A percentile compares a stretch with the other conserved stretches of the same genome.
phyloP scores from a whole-genome alignment of 257 asterid genomes.

The Datura wrightii region DNA sequence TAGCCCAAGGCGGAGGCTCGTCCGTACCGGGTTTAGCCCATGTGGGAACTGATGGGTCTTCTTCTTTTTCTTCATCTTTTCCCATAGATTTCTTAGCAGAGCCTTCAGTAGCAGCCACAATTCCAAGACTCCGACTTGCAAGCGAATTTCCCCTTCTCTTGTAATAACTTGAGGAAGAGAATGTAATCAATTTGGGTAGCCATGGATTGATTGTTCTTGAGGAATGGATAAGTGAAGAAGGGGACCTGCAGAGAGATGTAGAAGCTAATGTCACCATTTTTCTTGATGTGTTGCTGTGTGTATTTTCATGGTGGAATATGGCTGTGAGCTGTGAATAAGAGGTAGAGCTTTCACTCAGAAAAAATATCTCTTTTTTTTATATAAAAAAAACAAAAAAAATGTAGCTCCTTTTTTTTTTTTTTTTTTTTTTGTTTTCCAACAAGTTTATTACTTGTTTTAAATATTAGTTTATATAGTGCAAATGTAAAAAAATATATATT shows the following conservation, averaged over 20 bases:
- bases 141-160: conserved; percentile 35
- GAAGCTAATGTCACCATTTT: conserved; percentile 39
- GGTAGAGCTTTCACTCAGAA: not conserved
- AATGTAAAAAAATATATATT: no score
- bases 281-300: not conserved
- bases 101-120: conserved; percentile 54
- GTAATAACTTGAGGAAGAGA: conserved; percentile 30
- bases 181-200: conserved; percentile 36
- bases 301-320: conserved; percentile 22
- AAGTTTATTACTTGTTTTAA: no score
- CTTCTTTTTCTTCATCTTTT: conserved; percentile 38
- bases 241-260: conserved; percentile 37
- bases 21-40: conserved; percentile 89
- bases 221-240: conserved; percentile 35
- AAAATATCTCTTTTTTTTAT: not conserved
- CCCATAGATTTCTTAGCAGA: conserved; percentile 59
- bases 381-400: not conserved
- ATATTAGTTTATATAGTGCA: no score
- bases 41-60: conserved; percentile 67
- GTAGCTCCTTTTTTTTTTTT: no score
- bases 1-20: conserved; percentile 94
- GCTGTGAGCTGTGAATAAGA: not conserved
- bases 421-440: no score
- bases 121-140: conserved; percentile 37
- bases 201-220: conserved; percentile 38